Conservation (phyloP, 2,329 filamentous ascomycete genomes). For the Colletotrichum trifolii region DNA sequence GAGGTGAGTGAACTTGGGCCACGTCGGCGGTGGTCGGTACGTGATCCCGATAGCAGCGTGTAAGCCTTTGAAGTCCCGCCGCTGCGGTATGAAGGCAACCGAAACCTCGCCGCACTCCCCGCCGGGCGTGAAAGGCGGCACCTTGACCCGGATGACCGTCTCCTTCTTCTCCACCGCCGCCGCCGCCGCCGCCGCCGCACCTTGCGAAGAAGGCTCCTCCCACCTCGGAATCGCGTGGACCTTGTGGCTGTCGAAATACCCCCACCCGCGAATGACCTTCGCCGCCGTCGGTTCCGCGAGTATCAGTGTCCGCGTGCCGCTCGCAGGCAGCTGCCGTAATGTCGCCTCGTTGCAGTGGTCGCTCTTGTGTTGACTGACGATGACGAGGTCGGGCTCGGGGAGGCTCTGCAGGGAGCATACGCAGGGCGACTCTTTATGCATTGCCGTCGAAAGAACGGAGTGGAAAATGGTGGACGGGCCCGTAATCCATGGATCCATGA, state of each 20-base stretch:
- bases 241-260: slow-evolving; percentile 69
- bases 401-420: slow-evolving; percentile 62
- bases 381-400: slow-evolving; percentile 56
- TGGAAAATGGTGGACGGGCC: slow-evolving; percentile 70
- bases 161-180: slow-evolving; percentile 42
- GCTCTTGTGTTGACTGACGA: slow-evolving; percentile 60
- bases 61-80: slow-evolving; percentile 67
- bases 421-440: slow-evolving; percentile 65
- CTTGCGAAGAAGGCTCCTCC: slow-evolving; percentile 49
- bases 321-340: slow-evolving; percentile 69
- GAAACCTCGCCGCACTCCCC: slow-evolving; percentile 75
- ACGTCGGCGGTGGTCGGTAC: slow-evolving; percentile 67
- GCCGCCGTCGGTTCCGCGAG: slow-evolving; percentile 74
- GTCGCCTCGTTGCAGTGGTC: slow-evolving; percentile 80
- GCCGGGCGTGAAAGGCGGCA: slow-evolving; percentile 63
- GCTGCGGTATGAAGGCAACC: slow-evolving; percentile 72
- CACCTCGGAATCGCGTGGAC: slow-evolving; percentile 58
- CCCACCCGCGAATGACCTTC: slow-evolving; percentile 74
- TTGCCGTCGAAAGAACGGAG: slow-evolving; percentile 69
- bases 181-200: too few species aligned
- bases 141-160: slow-evolving; percentile 55
- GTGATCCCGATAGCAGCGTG: slow-evolving; percentile 79
- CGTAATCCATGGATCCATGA: slow-evolving; percentile 78
- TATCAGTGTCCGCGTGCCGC: slow-evolving; percentile 68
- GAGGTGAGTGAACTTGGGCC: slow-evolving; percentile 35